Conservation (phyloP, 148 eudicot genomes). For the Selenicereus undatus region DNA sequence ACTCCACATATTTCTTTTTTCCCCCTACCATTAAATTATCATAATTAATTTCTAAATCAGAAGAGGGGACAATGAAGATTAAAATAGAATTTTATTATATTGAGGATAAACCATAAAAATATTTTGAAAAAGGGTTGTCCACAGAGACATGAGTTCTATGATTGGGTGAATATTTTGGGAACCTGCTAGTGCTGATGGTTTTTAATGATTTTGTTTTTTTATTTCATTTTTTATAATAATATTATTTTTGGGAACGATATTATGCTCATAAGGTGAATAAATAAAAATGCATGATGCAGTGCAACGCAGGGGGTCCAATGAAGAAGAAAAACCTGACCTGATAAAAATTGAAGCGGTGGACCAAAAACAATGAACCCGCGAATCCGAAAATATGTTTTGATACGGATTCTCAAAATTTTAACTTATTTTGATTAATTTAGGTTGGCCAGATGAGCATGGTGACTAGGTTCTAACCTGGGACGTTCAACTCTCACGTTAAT, state of each 20-base stretch:
- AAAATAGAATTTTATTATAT: slow-evolving; percentile 9
- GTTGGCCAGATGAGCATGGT: background rate
- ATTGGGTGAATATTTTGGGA: slow-evolving; percentile 21
- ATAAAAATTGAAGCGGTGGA: slow-evolving; percentile 23
- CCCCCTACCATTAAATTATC: background rate
- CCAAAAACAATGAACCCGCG: slow-evolving; percentile 27
- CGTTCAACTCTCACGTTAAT: too few relatives aligned
- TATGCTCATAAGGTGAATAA: background rate
- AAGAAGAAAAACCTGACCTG: background rate
- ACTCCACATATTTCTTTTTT: slow-evolving; percentile 26
- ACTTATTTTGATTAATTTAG: background rate
- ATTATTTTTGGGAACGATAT: background rate
- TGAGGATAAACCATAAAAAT: background rate
- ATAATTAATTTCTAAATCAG: background rate
- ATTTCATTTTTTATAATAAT: background rate
- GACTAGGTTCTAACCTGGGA: background rate
- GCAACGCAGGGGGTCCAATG: slow-evolving; percentile 31
- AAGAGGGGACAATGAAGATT: slow-evolving; percentile 15
- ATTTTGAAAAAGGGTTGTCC: background rate
- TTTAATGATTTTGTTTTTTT: too few relatives aligned
- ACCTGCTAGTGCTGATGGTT: slow-evolving; percentile 7
- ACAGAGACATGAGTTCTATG: slow-evolving; percentile 7
- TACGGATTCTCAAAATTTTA: slow-evolving; percentile 7
- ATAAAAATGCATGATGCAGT: slow-evolving; percentile 11
- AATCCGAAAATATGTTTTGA: slow-evolving; percentile 15